Base-by-base conservation (phyloP, 768 basidiomycete genomes). In the Macrolepiota fuliginosa region DNA sequence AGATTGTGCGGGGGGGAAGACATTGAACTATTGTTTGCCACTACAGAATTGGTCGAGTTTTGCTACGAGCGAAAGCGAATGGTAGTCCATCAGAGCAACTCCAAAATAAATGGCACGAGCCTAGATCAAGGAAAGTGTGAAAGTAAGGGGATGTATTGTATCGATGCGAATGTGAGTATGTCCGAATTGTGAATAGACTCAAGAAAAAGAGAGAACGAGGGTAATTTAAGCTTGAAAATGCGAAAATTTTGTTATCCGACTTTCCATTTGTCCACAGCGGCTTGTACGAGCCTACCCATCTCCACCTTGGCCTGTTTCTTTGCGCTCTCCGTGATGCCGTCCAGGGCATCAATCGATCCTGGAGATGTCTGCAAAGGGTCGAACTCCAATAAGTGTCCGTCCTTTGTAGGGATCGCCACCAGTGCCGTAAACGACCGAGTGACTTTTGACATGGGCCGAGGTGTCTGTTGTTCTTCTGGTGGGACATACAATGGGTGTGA, bases 361-460 rank as follows among this genome's bases (percentile, higher is more conserved):
- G 92, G 87, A 1, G 89, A 86, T 13, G 90, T 87, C 62, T 81
- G 79, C 46, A 96, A 76, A 9, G 94, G 93, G 66, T 96, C 90
- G 67, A 96, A 94, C 70, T 89, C 87, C 25, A 96, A 79, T n/a
- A 90, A 72, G 66, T 89, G 86, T 0, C 94, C 94, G 65, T 94
- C 91, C 42, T 81, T 84, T 0, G 88, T 92, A 4, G 90, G 86
- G n/a, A 94, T 87, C 1, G 89, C 85, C 12, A 92, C 86, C 35
- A 90, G 74, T 2, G 88, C 88, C 4, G 84, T 82, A 62, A 81
- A 73, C 37, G 79, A 71, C 61, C 74, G 70, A 25, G 74, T 66
- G 66, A 73, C 73, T 63, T 68, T 65, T 40, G 64, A 66, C 12
- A 66, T 47, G 54, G 72, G 81, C 62, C 66, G 77, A 15, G 75